Percentiles rank a stretch among this genome's conserved stretches.
phyloP scores from a whole-genome alignment of 2,329 filamentous ascomycete genomes.

The Fusarium compactum region DNA sequence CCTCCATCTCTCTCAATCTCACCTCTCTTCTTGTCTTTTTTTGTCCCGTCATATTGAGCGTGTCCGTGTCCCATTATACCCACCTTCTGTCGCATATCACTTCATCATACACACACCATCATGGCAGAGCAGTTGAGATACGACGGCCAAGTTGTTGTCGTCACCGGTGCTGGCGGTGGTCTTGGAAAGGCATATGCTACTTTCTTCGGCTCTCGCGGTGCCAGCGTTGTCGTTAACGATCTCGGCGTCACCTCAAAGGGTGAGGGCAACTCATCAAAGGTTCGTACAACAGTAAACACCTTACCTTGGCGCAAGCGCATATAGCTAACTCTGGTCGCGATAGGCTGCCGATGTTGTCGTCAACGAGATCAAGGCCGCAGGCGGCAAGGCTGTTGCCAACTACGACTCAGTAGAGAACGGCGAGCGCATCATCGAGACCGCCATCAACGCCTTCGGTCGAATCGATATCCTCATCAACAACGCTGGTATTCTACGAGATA shows the following conservation, averaged over 20 bases:
- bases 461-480: constrained; percentile 98
- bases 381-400: constrained; percentile 97
- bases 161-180: constrained; percentile 84
- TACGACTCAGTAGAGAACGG: constrained; percentile 96
- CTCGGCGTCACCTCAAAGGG: constrained; percentile 93
- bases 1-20: not conserved
- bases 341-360: constrained; percentile 87
- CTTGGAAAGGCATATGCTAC: constrained; percentile 85
- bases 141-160: constrained; percentile 86
- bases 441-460: constrained; percentile 83
- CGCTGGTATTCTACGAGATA: constrained; percentile 91
- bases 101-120: constrained; percentile 49
- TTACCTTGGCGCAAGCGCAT: constrained; percentile 13
- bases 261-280: constrained; percentile 88
- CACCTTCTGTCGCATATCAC: constrained; percentile 12
- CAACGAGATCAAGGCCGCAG: constrained; percentile 84
- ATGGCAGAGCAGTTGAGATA: constrained; percentile 80
- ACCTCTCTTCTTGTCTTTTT: constrained; percentile 14
- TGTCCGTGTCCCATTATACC: constrained; percentile 26
- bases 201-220: constrained; percentile 93
- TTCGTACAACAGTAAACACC: constrained; percentile 55
- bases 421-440: constrained; percentile 92
- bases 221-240: constrained; percentile 96
- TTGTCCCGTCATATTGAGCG: constrained; percentile 32
- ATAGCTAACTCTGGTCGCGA: constrained; percentile 39